phyloP scores from a whole-genome alignment of 495 filamentous ascomycete species.

The Penicillium malachiteum region DNA sequence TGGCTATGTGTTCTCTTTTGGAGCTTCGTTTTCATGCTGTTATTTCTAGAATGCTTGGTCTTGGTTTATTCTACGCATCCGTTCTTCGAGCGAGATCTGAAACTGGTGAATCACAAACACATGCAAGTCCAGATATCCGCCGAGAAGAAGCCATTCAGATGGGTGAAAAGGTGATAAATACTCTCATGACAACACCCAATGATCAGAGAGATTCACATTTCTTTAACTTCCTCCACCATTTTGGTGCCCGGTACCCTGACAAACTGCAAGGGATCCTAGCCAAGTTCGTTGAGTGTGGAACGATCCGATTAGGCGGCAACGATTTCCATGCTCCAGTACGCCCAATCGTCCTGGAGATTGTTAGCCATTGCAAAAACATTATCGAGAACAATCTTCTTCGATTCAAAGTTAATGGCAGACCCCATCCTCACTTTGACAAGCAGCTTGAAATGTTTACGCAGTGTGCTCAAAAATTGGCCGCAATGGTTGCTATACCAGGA shows the following conservation, averaged over 20 bases:
- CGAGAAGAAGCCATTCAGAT: conserved; percentile 1
- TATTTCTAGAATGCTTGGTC: not conserved
- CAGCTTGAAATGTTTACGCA: conserved; percentile 1
- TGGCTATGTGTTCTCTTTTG: not conserved
- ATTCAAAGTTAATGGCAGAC: not conserved
- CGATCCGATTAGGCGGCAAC: not conserved
- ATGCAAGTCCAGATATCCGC: not conserved
- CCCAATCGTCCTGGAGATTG: not conserved
- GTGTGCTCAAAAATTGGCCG: not conserved
- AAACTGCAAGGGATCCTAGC: not conserved
- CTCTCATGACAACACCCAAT: not conserved
- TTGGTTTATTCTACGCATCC: not conserved
- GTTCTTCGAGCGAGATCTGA: not conserved
- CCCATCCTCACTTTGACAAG: not conserved
- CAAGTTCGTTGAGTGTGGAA: conserved; percentile 6
- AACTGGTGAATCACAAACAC: not conserved
- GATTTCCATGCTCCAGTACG: not conserved
- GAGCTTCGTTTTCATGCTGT: not conserved
- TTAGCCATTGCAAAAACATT: not conserved
- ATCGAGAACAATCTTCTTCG: conserved; percentile 6
- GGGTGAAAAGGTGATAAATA: not conserved
- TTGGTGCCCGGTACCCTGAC: not conserved
- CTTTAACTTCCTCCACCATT: not conserved
- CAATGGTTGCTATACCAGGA: not conserved
- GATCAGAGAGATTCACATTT: not conserved